Percentiles rank a stretch among this genome's conserved stretches.
These are phyloP conservation scores for Trypanosoma vivax DNA, from an alignment of 208 protist genomes.

Conservation along the genomic window DNA sequence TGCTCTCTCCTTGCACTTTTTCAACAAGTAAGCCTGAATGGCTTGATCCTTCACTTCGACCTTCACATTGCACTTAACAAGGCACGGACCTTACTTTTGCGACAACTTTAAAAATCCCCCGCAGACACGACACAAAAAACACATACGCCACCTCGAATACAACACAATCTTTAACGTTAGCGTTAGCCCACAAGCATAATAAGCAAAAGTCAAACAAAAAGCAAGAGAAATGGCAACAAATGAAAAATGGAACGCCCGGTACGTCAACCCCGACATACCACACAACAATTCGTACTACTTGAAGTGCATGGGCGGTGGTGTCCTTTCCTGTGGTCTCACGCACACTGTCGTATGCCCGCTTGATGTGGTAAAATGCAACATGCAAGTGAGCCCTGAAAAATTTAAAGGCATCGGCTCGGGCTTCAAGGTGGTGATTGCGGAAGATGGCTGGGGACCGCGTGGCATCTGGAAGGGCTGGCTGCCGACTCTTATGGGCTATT, in stretches of 20 bases:
- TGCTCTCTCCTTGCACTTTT: too few species aligned
- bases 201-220: constrained; percentile 3
- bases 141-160: too few species aligned
- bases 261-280: constrained; percentile 53
- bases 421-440: constrained; percentile 45
- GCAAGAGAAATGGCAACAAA: constrained; percentile 6
- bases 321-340: constrained; percentile 92
- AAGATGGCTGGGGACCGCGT: constrained; percentile 63
- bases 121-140: too few species aligned
- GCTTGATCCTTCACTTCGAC: too few species aligned
- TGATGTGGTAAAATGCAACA: constrained; percentile 96
- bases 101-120: too few species aligned
- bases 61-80: too few species aligned
- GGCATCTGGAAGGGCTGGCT: constrained; percentile 88
- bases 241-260: constrained; percentile 70
- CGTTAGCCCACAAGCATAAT: not conserved
- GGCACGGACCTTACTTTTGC: too few species aligned
- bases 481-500: constrained; percentile 91
- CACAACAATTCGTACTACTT: constrained; percentile 86
- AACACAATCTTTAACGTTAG: too few species aligned
- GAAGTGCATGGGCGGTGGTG: constrained; percentile 90
- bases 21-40: too few species aligned
- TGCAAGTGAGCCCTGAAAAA: constrained; percentile 89
- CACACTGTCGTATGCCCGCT: constrained; percentile 93
- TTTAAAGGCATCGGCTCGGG: constrained; percentile 76